A percentile compares a stretch with the other conserved stretches of the same genome.
phyloP scores from a whole-genome alignment of 2,329 filamentous ascomycete genomes.

The Fusarium incarnatum region DNA sequence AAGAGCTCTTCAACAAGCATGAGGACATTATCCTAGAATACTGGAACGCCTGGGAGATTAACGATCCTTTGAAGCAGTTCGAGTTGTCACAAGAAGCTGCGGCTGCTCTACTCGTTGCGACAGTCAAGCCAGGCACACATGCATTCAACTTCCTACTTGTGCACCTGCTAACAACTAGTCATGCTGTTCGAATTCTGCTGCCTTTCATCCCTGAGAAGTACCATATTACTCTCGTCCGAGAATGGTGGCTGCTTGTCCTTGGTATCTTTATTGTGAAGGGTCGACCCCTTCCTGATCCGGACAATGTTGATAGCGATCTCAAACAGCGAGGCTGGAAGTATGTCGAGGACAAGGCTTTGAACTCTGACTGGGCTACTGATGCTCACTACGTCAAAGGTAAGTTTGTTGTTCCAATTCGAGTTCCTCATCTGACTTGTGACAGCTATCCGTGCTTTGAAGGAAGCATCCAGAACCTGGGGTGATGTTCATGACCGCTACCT shows the following conservation, averaged over 20 bases:
- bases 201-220: constrained; percentile 79
- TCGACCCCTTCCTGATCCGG: constrained; percentile 77
- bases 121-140: constrained; percentile 66
- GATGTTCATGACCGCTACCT: constrained; percentile 75
- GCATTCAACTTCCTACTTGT: constrained; percentile 86
- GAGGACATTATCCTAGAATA: constrained; percentile 82
- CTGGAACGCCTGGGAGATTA: constrained; percentile 88
- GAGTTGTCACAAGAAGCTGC: constrained; percentile 74
- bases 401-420: constrained; percentile 27
- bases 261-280: constrained; percentile 81
- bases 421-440: constrained; percentile 8
- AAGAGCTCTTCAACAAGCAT: constrained; percentile 73
- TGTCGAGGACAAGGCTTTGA: constrained; percentile 77
- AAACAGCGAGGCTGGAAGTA: constrained; percentile 79
- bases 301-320: constrained; percentile 70
- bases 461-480: constrained; percentile 79
- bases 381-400: constrained; percentile 87
- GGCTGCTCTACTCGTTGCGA: constrained; percentile 71
- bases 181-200: constrained; percentile 88
- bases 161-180: constrained; percentile 85
- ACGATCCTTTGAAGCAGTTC: constrained; percentile 79
- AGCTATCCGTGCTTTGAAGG: constrained; percentile 79
- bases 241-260: constrained; percentile 91
- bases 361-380: constrained; percentile 75
- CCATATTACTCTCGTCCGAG: constrained; percentile 78